These are phyloP conservation scores for Cutaneotrichosporon sp. DNA, from an alignment of 1,284 basidiomycete genomes.

Conservation along the genomic window DNA sequence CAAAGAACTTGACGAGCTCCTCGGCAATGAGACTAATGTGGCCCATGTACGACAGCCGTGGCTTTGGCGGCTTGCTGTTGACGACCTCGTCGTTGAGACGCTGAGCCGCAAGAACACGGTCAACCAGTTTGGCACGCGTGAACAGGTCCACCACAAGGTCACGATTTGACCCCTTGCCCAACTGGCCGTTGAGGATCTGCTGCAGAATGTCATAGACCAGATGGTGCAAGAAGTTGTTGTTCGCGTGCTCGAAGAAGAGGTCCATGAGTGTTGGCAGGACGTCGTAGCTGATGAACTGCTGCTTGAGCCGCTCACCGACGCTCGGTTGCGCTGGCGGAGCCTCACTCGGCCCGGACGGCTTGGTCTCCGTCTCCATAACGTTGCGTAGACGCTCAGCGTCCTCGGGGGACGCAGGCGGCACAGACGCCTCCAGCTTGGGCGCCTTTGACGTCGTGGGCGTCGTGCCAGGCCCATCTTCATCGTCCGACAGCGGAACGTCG, in stretches of 20 bases:
- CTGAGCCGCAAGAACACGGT: constrained; percentile 78
- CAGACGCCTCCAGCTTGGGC: constrained; percentile 2
- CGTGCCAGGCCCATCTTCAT: constrained; percentile 64
- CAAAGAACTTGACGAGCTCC: constrained; percentile 51
- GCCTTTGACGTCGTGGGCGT: constrained; percentile 20
- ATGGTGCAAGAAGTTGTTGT: constrained; percentile 98
- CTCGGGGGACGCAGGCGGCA: constrained; percentile 34
- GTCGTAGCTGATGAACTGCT: constrained; percentile 63
- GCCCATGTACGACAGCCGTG: constrained; percentile 91
- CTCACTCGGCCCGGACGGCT: constrained; percentile 11
- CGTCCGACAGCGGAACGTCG: constrained; percentile 62
- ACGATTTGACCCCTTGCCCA: constrained; percentile 70
- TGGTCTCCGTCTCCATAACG: constrained; percentile 26
- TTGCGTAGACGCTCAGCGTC: constrained; percentile 36
- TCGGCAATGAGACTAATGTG: constrained; percentile 78
- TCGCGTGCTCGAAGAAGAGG: constrained; percentile 90
- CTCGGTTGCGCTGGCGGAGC: constrained; percentile 21
- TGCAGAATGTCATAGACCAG: constrained; percentile 95
- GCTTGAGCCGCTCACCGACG: constrained; percentile 71
- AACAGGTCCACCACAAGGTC: constrained; percentile 76
- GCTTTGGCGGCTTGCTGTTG: constrained; percentile 26
- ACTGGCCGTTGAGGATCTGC: constrained; percentile 83
- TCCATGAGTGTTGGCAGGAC: constrained; percentile 71
- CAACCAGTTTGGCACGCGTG: constrained; percentile 68
- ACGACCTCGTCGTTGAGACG: constrained; percentile 59